Percentiles rank a stretch among this genome's conserved stretches.
These are phyloP conservation scores for Fusarium paranaense DNA, from an alignment of 2,329 filamentous ascomycete genomes.

Conservation along the genomic window DNA sequence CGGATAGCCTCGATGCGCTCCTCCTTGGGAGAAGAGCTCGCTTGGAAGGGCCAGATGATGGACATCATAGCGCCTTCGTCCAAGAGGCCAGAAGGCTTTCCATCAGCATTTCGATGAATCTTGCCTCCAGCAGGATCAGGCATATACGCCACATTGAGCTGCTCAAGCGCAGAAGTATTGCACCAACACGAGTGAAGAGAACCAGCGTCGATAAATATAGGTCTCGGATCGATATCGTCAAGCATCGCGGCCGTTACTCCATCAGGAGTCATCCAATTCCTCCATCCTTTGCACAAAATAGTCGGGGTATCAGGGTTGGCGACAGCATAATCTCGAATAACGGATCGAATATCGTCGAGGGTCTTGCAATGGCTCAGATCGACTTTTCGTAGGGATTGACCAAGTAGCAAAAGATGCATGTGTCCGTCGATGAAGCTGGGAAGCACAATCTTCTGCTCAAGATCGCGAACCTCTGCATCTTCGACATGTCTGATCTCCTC, in stretches of 20 bases:
- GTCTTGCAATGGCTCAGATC: neutral
- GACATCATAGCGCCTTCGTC: neutral
- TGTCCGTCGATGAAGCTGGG: neutral
- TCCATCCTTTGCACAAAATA: conserved; percentile 57
- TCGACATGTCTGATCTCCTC: conserved; percentile 7
- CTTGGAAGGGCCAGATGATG: conserved; percentile 59
- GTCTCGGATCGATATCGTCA: conserved; percentile 63
- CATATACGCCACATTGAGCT: conserved; percentile 58
- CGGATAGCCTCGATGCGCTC: conserved; percentile 61
- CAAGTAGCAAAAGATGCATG: neutral
- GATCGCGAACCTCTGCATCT: neutral
- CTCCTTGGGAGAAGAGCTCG: conserved; percentile 56
- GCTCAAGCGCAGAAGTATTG: conserved; percentile 60
- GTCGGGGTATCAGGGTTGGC: neutral
- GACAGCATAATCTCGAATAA: neutral
- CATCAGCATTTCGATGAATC: neutral
- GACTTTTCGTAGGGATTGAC: neutral
- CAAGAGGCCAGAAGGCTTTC: neutral
- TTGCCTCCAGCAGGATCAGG: conserved; percentile 27
- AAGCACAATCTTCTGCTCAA: neutral
- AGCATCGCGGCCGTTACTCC: conserved; percentile 57
- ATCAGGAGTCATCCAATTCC: conserved; percentile 59
- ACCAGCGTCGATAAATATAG: conserved; percentile 68
- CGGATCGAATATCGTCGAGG: neutral
- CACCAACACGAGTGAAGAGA: conserved; percentile 66